These are phyloP conservation scores for Eucalyptus shirleyi DNA, from an alignment of 345 rosid genomes.

Conservation along the genomic window DNA sequence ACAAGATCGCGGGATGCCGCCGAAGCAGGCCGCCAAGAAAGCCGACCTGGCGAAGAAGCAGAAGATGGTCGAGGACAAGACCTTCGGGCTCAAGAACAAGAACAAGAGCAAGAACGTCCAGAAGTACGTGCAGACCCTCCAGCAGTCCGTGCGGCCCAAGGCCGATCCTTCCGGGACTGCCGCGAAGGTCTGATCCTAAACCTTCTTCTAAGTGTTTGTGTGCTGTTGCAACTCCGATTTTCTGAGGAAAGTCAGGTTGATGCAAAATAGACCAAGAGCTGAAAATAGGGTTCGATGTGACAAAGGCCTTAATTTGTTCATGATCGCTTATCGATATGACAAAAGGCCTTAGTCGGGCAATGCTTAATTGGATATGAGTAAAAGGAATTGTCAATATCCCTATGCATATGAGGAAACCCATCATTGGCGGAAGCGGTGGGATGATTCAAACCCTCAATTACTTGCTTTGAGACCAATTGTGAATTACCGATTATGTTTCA, in stretches of 20 bases:
- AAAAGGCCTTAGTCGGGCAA: background rate
- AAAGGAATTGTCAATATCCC: background rate
- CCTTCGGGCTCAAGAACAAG: constrained; percentile 76
- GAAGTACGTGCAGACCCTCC: constrained; percentile 50
- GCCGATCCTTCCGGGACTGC: constrained; percentile 25
- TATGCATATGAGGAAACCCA: background rate
- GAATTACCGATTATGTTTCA: background rate
- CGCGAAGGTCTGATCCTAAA: constrained; percentile 20
- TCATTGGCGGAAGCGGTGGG: background rate
- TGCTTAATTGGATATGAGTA: background rate
- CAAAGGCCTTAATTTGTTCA: background rate
- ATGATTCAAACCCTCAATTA: background rate
- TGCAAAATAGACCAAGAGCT: background rate
- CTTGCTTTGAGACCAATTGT: background rate
- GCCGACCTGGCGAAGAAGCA: constrained; percentile 67
- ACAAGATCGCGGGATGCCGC: constrained; percentile 38
- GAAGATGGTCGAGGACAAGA: constrained; percentile 70
- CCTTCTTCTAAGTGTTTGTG: background rate
- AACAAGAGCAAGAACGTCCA: constrained; percentile 70
- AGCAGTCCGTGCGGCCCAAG: constrained; percentile 51
- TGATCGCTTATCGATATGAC: background rate
- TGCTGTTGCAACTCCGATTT: background rate
- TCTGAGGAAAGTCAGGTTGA: background rate
- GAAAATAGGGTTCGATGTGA: background rate
- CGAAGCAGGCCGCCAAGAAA: constrained; percentile 53